Evolutionary conservation across 1,284 basidiomycete genomes (phyloP).

Genomic region (Ganoderma lingzhi): DNA sequence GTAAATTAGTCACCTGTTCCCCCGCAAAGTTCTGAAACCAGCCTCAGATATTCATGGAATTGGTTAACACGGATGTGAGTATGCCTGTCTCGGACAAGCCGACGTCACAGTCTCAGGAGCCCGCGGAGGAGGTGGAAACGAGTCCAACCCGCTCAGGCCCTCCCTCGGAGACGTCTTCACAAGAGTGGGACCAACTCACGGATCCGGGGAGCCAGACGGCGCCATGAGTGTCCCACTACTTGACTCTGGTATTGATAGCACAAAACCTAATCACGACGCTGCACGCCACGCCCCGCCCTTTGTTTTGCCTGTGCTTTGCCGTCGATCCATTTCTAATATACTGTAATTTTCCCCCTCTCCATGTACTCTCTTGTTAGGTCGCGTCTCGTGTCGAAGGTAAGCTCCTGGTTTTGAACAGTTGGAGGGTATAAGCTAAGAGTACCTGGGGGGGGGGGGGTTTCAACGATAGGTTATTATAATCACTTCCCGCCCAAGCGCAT

Average conservation of each 20-base stretch:
- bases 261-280: conserved; percentile 22
- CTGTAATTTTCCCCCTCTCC: conserved; percentile 45
- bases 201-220: conserved; percentile 67
- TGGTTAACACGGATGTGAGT: conserved; percentile 92
- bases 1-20: conserved; percentile 28
- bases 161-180: conserved; percentile 83
- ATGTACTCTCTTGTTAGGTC: conserved; percentile 55
- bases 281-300: conserved; percentile 28
- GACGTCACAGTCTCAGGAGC: conserved; percentile 34
- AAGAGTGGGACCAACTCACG: conserved; percentile 87
- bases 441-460: conserved; percentile 17
- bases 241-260: conserved; percentile 23
- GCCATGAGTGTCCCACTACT: conserved; percentile 29
- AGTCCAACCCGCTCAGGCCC: conserved; percentile 69
- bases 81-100: conserved; percentile 51
- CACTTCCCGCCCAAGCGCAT: conserved; percentile 74
- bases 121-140: conserved; percentile 51
- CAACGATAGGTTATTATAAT: conserved; percentile 73
- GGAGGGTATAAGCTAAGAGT: conserved; percentile 32
- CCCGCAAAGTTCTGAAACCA: not conserved
- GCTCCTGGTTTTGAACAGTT: conserved; percentile 46
- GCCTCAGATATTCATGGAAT: conserved; percentile 81
- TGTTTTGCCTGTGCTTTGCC: conserved; percentile 36
- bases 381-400: conserved; percentile 78
- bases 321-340: conserved; percentile 68